A percentile compares a stretch with the other conserved stretches of the same genome.
Evolutionary conservation across 139 green algal species (phyloP).

Genomic region (Klebsormidium nitens): DNA sequence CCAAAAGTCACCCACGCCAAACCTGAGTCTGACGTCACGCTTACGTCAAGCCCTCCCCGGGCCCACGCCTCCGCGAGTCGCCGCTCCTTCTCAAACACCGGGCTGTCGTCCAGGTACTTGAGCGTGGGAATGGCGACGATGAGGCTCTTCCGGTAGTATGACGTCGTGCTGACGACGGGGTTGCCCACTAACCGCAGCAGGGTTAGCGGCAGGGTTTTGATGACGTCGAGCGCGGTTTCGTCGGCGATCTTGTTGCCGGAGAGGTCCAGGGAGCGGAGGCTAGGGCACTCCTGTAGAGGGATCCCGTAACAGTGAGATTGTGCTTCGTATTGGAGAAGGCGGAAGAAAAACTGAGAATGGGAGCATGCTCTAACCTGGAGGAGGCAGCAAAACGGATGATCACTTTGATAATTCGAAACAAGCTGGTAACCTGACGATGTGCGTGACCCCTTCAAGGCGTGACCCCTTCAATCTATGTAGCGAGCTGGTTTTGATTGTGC

Average conservation of each 20-base stretch:
- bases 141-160: conserved; percentile 62
- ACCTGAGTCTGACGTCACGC: too few species aligned
- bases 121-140: conserved; percentile 53
- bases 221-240: conserved; percentile 37
- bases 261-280: conserved; percentile 54
- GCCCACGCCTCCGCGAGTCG: not conserved
- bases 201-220: conserved; percentile 43
- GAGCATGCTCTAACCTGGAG: too few species aligned
- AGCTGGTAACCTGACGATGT: too few species aligned
- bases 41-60: not conserved
- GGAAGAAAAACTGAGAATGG: too few species aligned
- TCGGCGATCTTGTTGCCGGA: conserved; percentile 48
- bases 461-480: too few species aligned
- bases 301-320: too few species aligned
- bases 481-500: too few species aligned
- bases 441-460: too few species aligned
- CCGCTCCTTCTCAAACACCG: conserved; percentile 1
- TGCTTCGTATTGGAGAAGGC: too few species aligned
- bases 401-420: too few species aligned
- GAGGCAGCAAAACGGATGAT: too few species aligned
- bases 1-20: too few species aligned
- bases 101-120: conserved; percentile 1
- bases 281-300: conserved; percentile 38
- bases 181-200: conserved; percentile 60
- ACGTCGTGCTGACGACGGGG: conserved; percentile 45